Percentiles rank a stretch among this genome's conserved stretches.
These are phyloP conservation scores for Boeremia exigua DNA, from an alignment of 2,329 filamentous ascomycete genomes.

Conservation along the genomic window DNA sequence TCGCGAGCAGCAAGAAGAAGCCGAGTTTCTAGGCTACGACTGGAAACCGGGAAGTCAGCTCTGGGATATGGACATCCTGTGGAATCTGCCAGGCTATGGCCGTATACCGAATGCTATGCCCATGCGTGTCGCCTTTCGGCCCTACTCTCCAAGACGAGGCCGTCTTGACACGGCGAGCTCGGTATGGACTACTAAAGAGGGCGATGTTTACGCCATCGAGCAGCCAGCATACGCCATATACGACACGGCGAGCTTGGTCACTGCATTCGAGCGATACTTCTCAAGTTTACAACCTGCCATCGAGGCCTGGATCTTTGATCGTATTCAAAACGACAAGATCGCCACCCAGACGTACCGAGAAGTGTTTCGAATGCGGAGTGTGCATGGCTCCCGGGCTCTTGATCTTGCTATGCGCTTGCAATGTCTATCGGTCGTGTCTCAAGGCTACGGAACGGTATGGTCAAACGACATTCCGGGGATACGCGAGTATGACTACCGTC, in stretches of 20 bases:
- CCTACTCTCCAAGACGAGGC: constrained; percentile 36
- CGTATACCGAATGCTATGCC: constrained; percentile 33
- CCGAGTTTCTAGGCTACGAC: constrained; percentile 39
- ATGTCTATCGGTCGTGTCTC: constrained; percentile 45
- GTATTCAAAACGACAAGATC: constrained; percentile 37
- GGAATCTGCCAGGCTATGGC: constrained; percentile 45
- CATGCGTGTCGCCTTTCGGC: constrained; percentile 35
- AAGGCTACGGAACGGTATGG: constrained; percentile 46
- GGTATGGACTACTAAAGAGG: constrained; percentile 39
- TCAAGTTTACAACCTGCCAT: constrained; percentile 34
- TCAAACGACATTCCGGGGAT: constrained; percentile 42
- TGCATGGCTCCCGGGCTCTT: constrained; percentile 31
- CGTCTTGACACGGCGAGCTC: constrained; percentile 38
- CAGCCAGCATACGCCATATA: constrained; percentile 46
- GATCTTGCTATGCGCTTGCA: constrained; percentile 42
- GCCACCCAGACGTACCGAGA: constrained; percentile 41
- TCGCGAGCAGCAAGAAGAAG: constrained; percentile 44
- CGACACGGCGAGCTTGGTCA: constrained; percentile 38
- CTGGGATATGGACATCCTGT: constrained; percentile 42
- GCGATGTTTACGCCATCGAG: constrained; percentile 32
- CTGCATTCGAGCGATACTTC: constrained; percentile 38
- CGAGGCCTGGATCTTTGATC: constrained; percentile 41
- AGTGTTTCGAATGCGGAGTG: constrained; percentile 36
- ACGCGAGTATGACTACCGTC: constrained; percentile 39
- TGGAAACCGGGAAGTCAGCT: constrained; percentile 35